phyloP scores from a whole-genome alignment of 768 basidiomycete species.

The Tubosaeta brunneosetosa region DNA sequence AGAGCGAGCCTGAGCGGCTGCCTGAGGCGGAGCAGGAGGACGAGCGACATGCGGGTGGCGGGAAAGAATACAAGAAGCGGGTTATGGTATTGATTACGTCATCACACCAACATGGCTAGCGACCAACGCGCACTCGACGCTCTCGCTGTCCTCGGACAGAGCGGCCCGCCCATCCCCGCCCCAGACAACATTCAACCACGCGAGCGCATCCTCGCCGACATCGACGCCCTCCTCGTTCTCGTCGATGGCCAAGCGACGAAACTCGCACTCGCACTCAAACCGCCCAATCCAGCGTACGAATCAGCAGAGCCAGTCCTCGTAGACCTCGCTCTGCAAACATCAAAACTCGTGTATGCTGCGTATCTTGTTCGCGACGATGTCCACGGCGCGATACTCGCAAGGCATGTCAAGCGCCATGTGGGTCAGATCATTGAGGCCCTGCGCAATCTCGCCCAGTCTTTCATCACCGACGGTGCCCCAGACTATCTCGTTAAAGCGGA shows the following conservation, averaged over 20 bases:
- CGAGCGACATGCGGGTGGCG: slow-evolving; percentile 8
- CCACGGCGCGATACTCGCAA: slow-evolving; percentile 46
- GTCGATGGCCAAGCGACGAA: slow-evolving; percentile 57
- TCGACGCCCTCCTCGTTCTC: slow-evolving; percentile 53
- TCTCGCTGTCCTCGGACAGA: slow-evolving; percentile 2
- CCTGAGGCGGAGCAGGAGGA: slow-evolving; percentile 3
- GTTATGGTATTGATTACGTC: not conserved
- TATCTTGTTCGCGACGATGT: slow-evolving; percentile 36
- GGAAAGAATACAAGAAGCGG: not conserved
- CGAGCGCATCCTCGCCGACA: slow-evolving; percentile 47
- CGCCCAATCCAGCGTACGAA: slow-evolving; percentile 47
- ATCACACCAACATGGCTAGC: not conserved
- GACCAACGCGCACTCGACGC: slow-evolving; percentile 8
- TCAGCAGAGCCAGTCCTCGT: slow-evolving; percentile 49
- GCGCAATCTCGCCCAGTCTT: slow-evolving; percentile 39
- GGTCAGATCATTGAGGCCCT: slow-evolving; percentile 43
- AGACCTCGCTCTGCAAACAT: slow-evolving; percentile 47
- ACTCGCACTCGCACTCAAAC: slow-evolving; percentile 58
- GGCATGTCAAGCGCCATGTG: slow-evolving; percentile 40
- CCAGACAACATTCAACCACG: slow-evolving; percentile 1
- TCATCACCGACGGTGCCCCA: slow-evolving; percentile 38
- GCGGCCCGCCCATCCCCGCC: not conserved
- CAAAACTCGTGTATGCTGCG: slow-evolving; percentile 49
- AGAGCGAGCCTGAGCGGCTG: not conserved
- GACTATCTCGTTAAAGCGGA: slow-evolving; percentile 56